Percentiles rank a stretch among this genome's conserved stretches.
These are phyloP conservation scores for Xenoacremonium recifei DNA, from an alignment of 2,329 filamentous ascomycete genomes.

Conservation along the genomic window DNA sequence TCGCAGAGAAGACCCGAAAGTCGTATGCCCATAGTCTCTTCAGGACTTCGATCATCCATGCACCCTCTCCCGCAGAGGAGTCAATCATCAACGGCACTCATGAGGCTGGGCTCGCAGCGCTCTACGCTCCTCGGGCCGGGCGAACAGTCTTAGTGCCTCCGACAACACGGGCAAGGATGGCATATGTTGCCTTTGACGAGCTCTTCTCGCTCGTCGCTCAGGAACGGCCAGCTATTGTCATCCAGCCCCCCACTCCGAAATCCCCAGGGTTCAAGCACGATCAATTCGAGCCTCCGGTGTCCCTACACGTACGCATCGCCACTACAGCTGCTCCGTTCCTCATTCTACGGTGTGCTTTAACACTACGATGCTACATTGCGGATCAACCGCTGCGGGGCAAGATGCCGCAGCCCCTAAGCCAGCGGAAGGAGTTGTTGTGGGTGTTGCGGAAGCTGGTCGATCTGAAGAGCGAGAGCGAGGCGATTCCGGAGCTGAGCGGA, in stretches of 20 bases:
- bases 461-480: slow-evolving; percentile 66
- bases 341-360: slow-evolving; percentile 76
- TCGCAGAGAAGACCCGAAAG: slow-evolving; percentile 66
- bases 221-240: slow-evolving; percentile 29
- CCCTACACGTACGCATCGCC: slow-evolving; percentile 61
- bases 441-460: slow-evolving; percentile 65
- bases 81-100: slow-evolving; percentile 47
- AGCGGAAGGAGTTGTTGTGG: slow-evolving; percentile 75
- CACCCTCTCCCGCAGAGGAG: slow-evolving; percentile 54
- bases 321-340: slow-evolving; percentile 76
- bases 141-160: slow-evolving; percentile 68
- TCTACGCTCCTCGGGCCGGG: slow-evolving; percentile 67
- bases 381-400: slow-evolving; percentile 87
- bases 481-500: slow-evolving; percentile 57
- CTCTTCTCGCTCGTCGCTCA: slow-evolving; percentile 67
- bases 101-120: slow-evolving; percentile 49
- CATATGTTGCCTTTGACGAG: slow-evolving; percentile 78
- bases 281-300: slow-evolving; percentile 20
- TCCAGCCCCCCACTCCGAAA: slow-evolving; percentile 46
- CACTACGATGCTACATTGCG: slow-evolving; percentile 80
- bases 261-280: slow-evolving; percentile 31
- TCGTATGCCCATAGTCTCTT: slow-evolving; percentile 77
- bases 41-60: slow-evolving; percentile 76
- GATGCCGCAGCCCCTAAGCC: slow-evolving; percentile 83
- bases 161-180: slow-evolving; percentile 67